Percentiles rank a stretch among this genome's conserved stretches.
These are phyloP conservation scores for Coemansia sp. DNA, from an alignment of 192 early-diverging fungal species.

Conservation along the genomic window DNA sequence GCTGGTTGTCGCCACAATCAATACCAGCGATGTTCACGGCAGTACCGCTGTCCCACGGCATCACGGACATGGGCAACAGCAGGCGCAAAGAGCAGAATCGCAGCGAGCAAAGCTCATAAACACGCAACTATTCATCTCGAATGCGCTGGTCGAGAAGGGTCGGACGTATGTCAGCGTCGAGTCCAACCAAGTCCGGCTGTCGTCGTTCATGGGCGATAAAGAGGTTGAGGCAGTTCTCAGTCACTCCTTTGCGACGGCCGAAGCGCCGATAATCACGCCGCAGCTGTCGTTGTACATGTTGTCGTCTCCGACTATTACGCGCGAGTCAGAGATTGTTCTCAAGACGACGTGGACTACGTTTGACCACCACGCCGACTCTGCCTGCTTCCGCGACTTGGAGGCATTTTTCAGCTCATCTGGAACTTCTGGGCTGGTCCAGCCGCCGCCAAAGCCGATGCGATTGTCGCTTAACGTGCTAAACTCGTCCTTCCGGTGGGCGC, in stretches of 20 bases:
- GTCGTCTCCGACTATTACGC: conserved; percentile 40
- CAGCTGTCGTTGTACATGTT: conserved; percentile 52
- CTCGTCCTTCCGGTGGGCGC: conserved; percentile 43
- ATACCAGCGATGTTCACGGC: conserved; percentile 13
- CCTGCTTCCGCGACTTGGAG: conserved; percentile 44
- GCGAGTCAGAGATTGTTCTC: conserved; percentile 49
- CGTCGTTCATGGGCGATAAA: conserved; percentile 28
- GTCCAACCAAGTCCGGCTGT: conserved; percentile 48
- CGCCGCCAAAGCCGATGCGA: conserved; percentile 51
- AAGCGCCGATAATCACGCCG: conserved; percentile 44
- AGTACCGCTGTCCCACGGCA: background rate
- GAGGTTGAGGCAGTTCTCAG: conserved; percentile 43
- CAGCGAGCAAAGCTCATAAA: conserved; percentile 34
- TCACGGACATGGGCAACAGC: background rate
- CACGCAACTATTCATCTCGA: conserved; percentile 49
- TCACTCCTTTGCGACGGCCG: conserved; percentile 47
- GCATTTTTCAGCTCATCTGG: conserved; percentile 51
- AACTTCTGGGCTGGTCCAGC: conserved; percentile 49
- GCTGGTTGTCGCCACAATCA: conserved; percentile 31
- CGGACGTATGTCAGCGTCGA: conserved; percentile 46
- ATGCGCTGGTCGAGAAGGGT: conserved; percentile 43
- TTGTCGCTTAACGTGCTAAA: conserved; percentile 52
- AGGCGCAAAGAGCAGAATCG: conserved; percentile 5
- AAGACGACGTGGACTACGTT: conserved; percentile 52
- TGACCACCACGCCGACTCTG: conserved; percentile 37